These are phyloP conservation scores for Leishmania tropica DNA, from an alignment of 208 protist species.

Conservation along the genomic window DNA sequence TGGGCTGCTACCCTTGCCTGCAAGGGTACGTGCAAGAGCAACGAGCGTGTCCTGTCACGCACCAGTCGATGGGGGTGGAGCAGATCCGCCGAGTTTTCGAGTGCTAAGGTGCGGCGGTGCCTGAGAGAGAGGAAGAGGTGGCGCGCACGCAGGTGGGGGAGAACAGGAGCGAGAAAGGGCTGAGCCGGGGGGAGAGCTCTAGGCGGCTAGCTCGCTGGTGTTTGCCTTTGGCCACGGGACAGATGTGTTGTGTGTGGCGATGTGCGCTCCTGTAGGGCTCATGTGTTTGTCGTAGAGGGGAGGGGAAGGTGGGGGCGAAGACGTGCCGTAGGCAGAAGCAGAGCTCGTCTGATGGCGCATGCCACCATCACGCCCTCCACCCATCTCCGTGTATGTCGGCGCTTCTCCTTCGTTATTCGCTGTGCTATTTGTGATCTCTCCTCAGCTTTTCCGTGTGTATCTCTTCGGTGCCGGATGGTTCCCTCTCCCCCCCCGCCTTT, in stretches of 20 bases:
- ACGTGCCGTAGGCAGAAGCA: neutral
- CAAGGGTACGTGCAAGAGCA: constrained; percentile 48
- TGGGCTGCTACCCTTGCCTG: constrained; percentile 88
- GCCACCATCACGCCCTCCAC: neutral
- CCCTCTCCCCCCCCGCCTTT: too few relatives aligned
- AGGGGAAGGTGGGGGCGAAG: neutral
- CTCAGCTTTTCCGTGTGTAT: too few relatives aligned
- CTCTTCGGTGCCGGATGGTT: too few relatives aligned
- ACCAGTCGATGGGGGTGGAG: constrained; percentile 41
- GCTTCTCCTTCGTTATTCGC: neutral
- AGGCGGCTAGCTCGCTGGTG: neutral
- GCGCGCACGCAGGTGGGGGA: neutral
- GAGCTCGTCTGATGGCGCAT: neutral
- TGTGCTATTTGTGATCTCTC: too few relatives aligned
- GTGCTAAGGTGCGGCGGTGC: constrained; percentile 30
- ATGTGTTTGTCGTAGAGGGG: neutral
- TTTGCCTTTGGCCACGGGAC: neutral
- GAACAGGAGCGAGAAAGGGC: neutral
- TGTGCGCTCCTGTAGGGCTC: neutral
- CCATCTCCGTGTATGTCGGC: neutral
- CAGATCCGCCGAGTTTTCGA: constrained; percentile 84
- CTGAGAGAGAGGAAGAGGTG: neutral
- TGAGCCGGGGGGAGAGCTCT: neutral
- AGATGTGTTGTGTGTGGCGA: neutral
- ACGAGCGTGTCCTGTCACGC: constrained; percentile 64